Base-by-base conservation (phyloP, 2,329 filamentous ascomycete genomes). In the Cryphonectria nitschkei region DNA sequence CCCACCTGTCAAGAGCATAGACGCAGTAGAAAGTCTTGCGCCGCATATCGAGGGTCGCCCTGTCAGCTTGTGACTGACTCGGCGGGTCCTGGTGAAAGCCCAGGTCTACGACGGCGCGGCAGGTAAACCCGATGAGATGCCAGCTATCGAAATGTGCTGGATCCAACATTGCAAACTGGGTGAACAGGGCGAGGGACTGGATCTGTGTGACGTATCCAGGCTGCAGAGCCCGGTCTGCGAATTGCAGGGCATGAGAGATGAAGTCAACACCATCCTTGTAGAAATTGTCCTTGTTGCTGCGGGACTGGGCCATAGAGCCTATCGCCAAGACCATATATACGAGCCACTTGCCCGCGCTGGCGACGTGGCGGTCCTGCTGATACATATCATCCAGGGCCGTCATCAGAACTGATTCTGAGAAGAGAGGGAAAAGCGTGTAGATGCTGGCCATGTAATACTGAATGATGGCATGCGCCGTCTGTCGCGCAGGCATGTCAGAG, bases 21-120 rank as follows among this genome's bases (percentile, higher is more conserved):
- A 96, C 91, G 77, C 93, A 97, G 80, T 97, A 94, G 77, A 97
- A 98, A 1, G 97, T 92, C 75, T 91, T 90, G 67, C 95, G 89
- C 67, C 95, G 89, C 72, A 94, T 85, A 75, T 97, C 93, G 16
- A 97, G 83, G 62, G 90, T 88, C 2, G 88, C 83, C 75, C 90
- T 91, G 70, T 93, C 89, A 14, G 90, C 86, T 39, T 89, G 82
- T 22, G 92, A 87, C 73, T 92, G 90, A 70, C 88, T 86, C 0
- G 93, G 91, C 3, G 94, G 94, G 75, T 98, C 95, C 81, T 98
- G 95, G 80, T 98, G 96, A 70, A 97, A 90, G 9, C 96, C 96
- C 41, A 98, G 83, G 81, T 99, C 96, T 32, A 98, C 88, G 77
- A 95, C 90, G 7, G 94, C 93, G 70, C 95, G 89, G 56, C 93